Percentiles rank a stretch among this genome's conserved stretches.
Conservation (phyloP, 495 filamentous ascomycete species). For the Penicillium nucicola region DNA sequence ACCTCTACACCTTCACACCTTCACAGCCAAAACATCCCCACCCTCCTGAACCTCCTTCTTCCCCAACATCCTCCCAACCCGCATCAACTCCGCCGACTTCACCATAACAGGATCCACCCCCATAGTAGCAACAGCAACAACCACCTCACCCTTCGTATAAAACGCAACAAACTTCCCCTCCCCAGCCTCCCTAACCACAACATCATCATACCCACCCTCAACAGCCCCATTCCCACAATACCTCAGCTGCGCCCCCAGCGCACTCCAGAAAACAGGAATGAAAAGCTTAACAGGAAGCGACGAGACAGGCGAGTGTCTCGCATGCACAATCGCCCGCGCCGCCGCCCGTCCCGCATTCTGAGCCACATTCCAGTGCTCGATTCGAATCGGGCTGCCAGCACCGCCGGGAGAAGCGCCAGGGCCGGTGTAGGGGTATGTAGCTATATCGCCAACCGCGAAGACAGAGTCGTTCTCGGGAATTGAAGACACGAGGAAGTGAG, state of each 20-base stretch:
- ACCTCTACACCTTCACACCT: slow-evolving; percentile 5
- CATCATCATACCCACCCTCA: slow-evolving; percentile 73
- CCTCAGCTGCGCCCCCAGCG: slow-evolving; percentile 79
- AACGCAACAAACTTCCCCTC: slow-evolving; percentile 85
- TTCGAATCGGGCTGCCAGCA: slow-evolving; percentile 59
- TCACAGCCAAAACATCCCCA: slow-evolving; percentile 65
- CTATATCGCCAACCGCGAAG: slow-evolving; percentile 94
- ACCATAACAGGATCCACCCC: slow-evolving; percentile 82
- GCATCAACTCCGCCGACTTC: slow-evolving; percentile 83
- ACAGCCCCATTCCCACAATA: slow-evolving; percentile 88
- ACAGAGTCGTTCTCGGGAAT: slow-evolving; percentile 66
- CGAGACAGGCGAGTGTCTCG: slow-evolving; percentile 12
- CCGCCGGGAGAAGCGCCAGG: slow-evolving; percentile 59
- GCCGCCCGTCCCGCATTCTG: slow-evolving; percentile 84
- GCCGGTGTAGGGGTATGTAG: slow-evolving; percentile 90
- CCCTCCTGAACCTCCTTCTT: slow-evolving; percentile 75
- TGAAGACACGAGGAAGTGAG: slow-evolving; percentile 62
- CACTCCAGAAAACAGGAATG: slow-evolving; percentile 95
- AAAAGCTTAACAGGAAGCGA: slow-evolving; percentile 65
- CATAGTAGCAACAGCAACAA: slow-evolving; percentile 94
- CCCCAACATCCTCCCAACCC: slow-evolving; percentile 71
- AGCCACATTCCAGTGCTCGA: slow-evolving; percentile 98
- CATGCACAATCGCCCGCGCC: slow-evolving; percentile 68
- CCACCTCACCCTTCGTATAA: slow-evolving; percentile 79
- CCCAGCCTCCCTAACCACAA: slow-evolving; percentile 70